Conservation (phyloP, 2,329 filamentous ascomycete genomes). For the Teratosphaeria epicoccoides region DNA sequence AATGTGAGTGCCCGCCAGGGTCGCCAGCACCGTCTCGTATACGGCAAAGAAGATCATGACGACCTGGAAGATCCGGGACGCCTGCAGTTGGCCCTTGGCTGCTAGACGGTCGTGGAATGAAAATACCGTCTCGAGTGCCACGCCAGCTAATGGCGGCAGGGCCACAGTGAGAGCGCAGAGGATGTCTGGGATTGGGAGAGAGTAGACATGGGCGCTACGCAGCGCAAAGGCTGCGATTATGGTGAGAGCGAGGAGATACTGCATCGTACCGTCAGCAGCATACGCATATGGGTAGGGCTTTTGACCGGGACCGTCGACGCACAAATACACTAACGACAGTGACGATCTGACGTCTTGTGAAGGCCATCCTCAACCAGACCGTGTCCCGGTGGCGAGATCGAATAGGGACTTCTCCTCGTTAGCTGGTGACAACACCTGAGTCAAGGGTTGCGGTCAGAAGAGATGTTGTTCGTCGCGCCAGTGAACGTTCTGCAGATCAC, state of each 20-base stretch:
- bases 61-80: constrained; percentile 25
- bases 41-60: constrained; percentile 31
- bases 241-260: constrained; percentile 34
- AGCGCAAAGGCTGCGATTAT: constrained; percentile 30
- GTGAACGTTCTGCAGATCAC: not conserved
- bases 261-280: not conserved
- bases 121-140: constrained; percentile 31
- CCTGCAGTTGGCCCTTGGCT: constrained; percentile 12
- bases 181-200: constrained; percentile 33
- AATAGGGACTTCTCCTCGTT: too few relatives aligned
- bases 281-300: not conserved
- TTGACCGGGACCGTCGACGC: not conserved
- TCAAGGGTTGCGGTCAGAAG: too few relatives aligned
- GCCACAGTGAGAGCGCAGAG: constrained; percentile 32
- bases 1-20: constrained; percentile 34
- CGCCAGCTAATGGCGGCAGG: constrained; percentile 33
- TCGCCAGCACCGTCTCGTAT: constrained; percentile 33
- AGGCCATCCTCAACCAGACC: constrained; percentile 4
- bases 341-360: constrained; percentile 7
- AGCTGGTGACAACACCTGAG: too few relatives aligned
- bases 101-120: constrained; percentile 24
- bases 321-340: constrained; percentile 9
- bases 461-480: too few relatives aligned
- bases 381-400: not conserved
- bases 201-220: constrained; percentile 23